Evolutionary conservation across 1,139 yeast genomes (phyloP).

Genomic region (Blastobotrys proliferans): DNA sequence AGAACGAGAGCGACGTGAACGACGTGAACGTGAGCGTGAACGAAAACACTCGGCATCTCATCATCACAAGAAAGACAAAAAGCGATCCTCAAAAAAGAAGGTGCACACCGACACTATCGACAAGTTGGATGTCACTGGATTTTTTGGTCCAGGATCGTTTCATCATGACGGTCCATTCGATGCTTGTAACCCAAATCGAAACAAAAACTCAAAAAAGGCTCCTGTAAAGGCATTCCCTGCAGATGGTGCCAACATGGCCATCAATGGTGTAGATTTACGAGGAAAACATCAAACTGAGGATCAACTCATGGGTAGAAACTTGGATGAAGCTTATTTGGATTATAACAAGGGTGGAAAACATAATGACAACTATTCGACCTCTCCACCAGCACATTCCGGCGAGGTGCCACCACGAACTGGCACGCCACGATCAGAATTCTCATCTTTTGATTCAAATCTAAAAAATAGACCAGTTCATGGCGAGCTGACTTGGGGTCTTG

Average conservation of each 20-base stretch:
- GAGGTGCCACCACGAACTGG: conserved; percentile 7
- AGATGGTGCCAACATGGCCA: conserved; percentile 89
- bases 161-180: conserved; percentile 99
- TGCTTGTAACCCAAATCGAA: conserved; percentile 96
- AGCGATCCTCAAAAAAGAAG: conserved; percentile 35
- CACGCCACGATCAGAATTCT: conserved; percentile 14
- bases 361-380: background rate
- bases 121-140: conserved; percentile 89
- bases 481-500: conserved; percentile 77
- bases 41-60: conserved; percentile 13
- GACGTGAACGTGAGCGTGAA: conserved; percentile 17
- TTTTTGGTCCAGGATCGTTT: conserved; percentile 89
- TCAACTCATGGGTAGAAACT: conserved; percentile 34
- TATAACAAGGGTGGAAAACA: conserved; percentile 11
- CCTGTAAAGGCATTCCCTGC: conserved; percentile 95
- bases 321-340: conserved; percentile 32
- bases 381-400: background rate
- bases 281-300: conserved; percentile 38
- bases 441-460: conserved; percentile 57
- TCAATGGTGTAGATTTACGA: conserved; percentile 51
- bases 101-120: conserved; percentile 75
- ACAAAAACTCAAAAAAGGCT: conserved; percentile 67
- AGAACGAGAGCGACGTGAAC: conserved; percentile 22
- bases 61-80: background rate
- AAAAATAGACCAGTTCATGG: conserved; percentile 81